phyloP scores from a whole-genome alignment of 2,329 filamentous ascomycete species.

The Tolypocladium tundrense region DNA sequence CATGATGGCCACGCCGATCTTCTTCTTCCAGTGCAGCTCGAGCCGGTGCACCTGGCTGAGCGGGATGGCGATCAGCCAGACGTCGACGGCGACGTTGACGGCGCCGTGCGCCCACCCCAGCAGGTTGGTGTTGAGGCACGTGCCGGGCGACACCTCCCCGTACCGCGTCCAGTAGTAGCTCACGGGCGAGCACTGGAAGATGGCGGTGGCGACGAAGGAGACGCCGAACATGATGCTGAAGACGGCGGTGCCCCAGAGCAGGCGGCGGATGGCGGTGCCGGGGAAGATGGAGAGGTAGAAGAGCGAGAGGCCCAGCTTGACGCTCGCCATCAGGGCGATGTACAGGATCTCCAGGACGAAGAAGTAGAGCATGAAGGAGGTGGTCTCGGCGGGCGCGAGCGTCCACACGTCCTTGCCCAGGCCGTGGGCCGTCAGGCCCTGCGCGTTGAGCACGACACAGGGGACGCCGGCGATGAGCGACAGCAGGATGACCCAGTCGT shows the following conservation, averaged over 20 bases:
- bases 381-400: background rate
- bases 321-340: background rate
- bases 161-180: slow-evolving; percentile 2
- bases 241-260: background rate
- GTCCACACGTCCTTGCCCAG: background rate
- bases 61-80: slow-evolving; percentile 2
- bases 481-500: background rate
- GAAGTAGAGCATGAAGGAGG: background rate
- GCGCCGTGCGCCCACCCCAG: background rate
- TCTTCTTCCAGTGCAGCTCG: slow-evolving; percentile 4
- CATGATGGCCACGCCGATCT: slow-evolving; percentile 1
- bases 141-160: background rate
- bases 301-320: background rate
- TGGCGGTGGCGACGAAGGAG: background rate
- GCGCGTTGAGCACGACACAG: background rate
- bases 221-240: background rate
- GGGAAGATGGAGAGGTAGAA: background rate
- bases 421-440: background rate
- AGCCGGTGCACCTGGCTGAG: slow-evolving; percentile 1
- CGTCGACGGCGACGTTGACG: background rate
- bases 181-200: background rate
- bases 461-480: background rate
- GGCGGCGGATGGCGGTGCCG: background rate
- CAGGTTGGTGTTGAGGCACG: background rate
- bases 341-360: background rate